These are phyloP conservation scores for Rubia tinctorum DNA, from an alignment of 305 asterid species.

Conservation along the genomic window DNA sequence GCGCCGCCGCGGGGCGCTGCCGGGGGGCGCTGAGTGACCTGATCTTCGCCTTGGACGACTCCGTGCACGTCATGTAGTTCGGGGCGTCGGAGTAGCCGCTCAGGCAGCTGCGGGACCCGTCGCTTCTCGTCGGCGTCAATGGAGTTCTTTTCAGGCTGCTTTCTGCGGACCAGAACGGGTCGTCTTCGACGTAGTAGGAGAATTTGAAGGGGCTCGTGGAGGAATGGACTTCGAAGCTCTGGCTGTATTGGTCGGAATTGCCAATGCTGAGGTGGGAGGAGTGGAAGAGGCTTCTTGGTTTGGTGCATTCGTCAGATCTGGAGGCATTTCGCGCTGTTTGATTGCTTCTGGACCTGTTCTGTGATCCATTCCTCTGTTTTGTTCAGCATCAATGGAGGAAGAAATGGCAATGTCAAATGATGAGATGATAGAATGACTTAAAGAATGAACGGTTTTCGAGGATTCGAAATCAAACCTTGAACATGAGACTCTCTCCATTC, in stretches of 20 bases:
- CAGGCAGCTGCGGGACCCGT: conserved; percentile 57
- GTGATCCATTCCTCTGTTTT: conserved; percentile 51
- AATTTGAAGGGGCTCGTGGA: conserved; percentile 43
- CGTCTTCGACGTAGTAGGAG: conserved; percentile 35
- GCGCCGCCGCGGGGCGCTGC: conserved; percentile 48
- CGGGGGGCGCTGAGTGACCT: conserved; percentile 85
- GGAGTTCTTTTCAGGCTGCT: conserved; percentile 58
- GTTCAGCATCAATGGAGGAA: background rate
- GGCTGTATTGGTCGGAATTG: conserved; percentile 46
- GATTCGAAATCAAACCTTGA: conserved; percentile 34
- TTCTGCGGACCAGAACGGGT: conserved; percentile 47
- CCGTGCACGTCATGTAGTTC: conserved; percentile 73
- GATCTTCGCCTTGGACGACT: conserved; percentile 76
- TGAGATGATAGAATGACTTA: background rate
- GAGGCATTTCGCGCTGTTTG: conserved; percentile 38
- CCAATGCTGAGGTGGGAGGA: conserved; percentile 54
- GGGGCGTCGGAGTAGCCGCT: conserved; percentile 68
- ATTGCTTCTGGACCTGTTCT: conserved; percentile 21
- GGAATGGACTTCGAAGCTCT: conserved; percentile 62
- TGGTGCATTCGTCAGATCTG: conserved; percentile 67
- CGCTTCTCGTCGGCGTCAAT: conserved; percentile 71
- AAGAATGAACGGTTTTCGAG: background rate
- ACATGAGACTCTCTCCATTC: conserved; percentile 35
- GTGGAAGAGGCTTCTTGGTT: conserved; percentile 44
- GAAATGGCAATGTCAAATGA: background rate